A percentile compares a stretch with the other conserved stretches of the same genome.
Conservation (phyloP, 2,329 filamentous ascomycete genomes). For the Calonectria naviculata region DNA sequence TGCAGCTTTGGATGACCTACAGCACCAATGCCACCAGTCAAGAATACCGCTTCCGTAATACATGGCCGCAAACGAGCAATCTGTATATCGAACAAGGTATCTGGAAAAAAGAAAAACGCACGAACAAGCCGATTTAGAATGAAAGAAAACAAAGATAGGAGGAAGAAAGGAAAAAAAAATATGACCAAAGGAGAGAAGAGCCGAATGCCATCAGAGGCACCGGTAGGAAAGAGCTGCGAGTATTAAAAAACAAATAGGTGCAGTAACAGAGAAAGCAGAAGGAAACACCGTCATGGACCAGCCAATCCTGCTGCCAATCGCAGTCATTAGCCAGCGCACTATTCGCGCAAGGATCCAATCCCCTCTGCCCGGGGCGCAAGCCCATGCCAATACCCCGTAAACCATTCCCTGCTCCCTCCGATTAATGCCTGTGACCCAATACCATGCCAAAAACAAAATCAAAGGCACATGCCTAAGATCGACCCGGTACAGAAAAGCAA, state of each 20-base stretch:
- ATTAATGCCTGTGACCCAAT: slow-evolving; percentile 42
- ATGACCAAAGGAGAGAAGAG: slow-evolving; percentile 39
- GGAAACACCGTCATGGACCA: slow-evolving; percentile 60
- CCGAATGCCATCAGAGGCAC: slow-evolving; percentile 22
- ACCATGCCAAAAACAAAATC: slow-evolving; percentile 36
- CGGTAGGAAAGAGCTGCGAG: slow-evolving; percentile 30
- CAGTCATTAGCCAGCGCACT: slow-evolving; percentile 58
- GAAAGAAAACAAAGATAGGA: slow-evolving; percentile 34
- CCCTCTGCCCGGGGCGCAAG: slow-evolving; percentile 40
- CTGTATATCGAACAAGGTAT: slow-evolving; percentile 72
- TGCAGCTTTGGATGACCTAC: slow-evolving; percentile 21
- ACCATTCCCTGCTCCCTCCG: slow-evolving; percentile 39
- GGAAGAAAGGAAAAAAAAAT: slow-evolving; percentile 33
- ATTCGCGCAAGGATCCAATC: slow-evolving; percentile 45
- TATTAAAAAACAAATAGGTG: slow-evolving; percentile 53
- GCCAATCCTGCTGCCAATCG: slow-evolving; percentile 56
- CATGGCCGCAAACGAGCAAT: slow-evolving; percentile 45
- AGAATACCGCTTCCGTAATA: slow-evolving; percentile 34
- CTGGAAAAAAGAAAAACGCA: slow-evolving; percentile 53
- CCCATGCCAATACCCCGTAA: slow-evolving; percentile 43
- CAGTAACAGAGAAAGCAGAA: slow-evolving; percentile 54
- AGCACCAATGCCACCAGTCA: slow-evolving; percentile 25
- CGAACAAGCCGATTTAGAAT: slow-evolving; percentile 30
- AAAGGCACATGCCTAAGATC: slow-evolving; percentile 24
- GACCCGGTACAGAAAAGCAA: slow-evolving; percentile 23